Conservation (phyloP, 1,139 yeast species). For the Candida glucosophila region DNA sequence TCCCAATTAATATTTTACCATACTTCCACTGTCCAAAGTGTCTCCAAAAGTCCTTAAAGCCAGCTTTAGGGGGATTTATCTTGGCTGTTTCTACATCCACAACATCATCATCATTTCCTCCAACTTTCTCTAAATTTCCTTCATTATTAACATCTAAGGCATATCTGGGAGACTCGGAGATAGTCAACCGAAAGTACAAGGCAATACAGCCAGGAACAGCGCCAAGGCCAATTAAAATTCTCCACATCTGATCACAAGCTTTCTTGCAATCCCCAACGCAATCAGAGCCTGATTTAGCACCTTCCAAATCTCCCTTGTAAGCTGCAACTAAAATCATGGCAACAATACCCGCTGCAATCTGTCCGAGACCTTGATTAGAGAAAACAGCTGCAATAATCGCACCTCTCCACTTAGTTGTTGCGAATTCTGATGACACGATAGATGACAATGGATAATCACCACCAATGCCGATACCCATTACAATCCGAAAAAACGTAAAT, state of each 20-base stretch:
- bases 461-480: conserved; percentile 97
- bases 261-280: conserved; percentile 59
- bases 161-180: conserved; percentile 91
- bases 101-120: conserved; percentile 39
- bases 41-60: conserved; percentile 47
- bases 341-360: conserved; percentile 76
- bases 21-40: conserved; percentile 89
- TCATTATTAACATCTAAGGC: conserved; percentile 63
- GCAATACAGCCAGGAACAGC: conserved; percentile 82
- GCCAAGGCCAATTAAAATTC: conserved; percentile 80
- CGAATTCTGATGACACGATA: conserved; percentile 78
- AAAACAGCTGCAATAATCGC: conserved; percentile 91
- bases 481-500: conserved; percentile 62
- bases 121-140: conserved; percentile 47
- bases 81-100: conserved; percentile 39
- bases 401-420: conserved; percentile 94
- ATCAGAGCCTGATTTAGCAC: conserved; percentile 34
- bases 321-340: conserved; percentile 66
- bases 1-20: conserved; percentile 78
- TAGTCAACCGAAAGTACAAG: conserved; percentile 81
- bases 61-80: conserved; percentile 48
- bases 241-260: conserved; percentile 93
- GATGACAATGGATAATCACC: conserved; percentile 99
- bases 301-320: conserved; percentile 50
- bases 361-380: conserved; percentile 92